Evolutionary conservation across 75 land plant genomes (phyloP), one percentile per base, ranked within the genome.

Genomic region (Selaginella moellendorffii): DNA sequence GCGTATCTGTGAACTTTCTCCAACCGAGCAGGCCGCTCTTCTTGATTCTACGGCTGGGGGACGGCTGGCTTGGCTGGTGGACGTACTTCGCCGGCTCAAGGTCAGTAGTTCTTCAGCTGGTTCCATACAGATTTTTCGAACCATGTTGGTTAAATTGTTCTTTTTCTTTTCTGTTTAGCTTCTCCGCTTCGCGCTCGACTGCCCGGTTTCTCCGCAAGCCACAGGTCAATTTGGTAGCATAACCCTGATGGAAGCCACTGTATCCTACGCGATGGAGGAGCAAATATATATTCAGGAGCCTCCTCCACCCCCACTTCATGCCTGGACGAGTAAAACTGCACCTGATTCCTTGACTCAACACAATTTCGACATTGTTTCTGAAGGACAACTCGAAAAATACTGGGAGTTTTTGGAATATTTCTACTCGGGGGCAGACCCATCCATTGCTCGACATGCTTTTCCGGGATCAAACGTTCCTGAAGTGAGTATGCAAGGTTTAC

Each of bases 381-480:
- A 54, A 30, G 82, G 77, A 25, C 78, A 74, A 63, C 69, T 95
- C 66, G 87, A 95, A 63, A 78, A 72, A 22, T 95, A 95, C 61
- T 95, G 99, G 99, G 70, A 81, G 63, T 85, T 82, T 27, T 74
- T 95, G 58, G 99, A 95, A 66, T 84, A 86, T 60, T 84, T 81
- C 65, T 95, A 75, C 68, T 63, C 83, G 29, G 82, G 88, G 42
- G 72, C 88, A 68, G 73, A 81, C 59, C 68, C 81, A 27, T 42
- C 68, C 25, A 71, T 77, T 74, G 88, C 91, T 28, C 52, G 71
- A 30, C 83, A 68, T 78, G 81, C 83, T 52, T 95, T 95, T 66
- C 99, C 99, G 68, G 99, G 96, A 26, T 84, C 91, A 64, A 75
- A 76, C 65, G 99, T 90, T 65, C 82, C 74, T 53, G 97, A 90